Evolutionary conservation across 306 rosid species (phyloP), one percentile per base, ranked within the genome.

Genomic region (Prunus dulcis): DNA sequence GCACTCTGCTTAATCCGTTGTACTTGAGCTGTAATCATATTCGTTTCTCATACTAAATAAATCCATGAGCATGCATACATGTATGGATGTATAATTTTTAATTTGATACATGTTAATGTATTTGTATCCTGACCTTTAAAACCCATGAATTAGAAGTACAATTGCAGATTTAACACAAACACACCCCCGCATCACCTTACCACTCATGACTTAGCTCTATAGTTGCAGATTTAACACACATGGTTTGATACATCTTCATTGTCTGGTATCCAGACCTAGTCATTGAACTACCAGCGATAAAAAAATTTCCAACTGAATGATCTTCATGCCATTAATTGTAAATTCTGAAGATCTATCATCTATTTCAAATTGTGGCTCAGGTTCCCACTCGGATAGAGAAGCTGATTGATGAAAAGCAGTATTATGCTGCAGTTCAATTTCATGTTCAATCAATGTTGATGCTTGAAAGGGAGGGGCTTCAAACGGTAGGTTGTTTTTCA

Each of bases 401-500:
- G 79, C 90, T 91, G 73, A 92, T 96, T 79, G 82, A 91, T 0
- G 98, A 92, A 67, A 96, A 91, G 89, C 98, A 96, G 87, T 91
- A 83, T 79, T 96, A 96, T 87, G 99, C 98, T 61, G 98, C 98
- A 2, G 91, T 96, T 86, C 99, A 96, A 75, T 86, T 93, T 84
- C 93, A 89, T 72, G 93, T 91, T 77, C 99, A 93, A 67, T 93
- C 99, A 56, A 79, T 87, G 61, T 82, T 91, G 84, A 91, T 96
- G 91, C 99, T 96, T 12, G 99, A 96, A 85, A 88, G 96, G 66
- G 96, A 87, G 85, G 95, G 97, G 74, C 96, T 95, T 84, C 99
- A 96, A 86, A 92, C 82, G 70, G 99, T 96, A 88, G 67, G 93
- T 47, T 61, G 20, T 56, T 7, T 51, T 20, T 61, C 6, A 23